Evolutionary conservation across 306 rosid species (phyloP).

Genomic region (Lupinus albus): DNA sequence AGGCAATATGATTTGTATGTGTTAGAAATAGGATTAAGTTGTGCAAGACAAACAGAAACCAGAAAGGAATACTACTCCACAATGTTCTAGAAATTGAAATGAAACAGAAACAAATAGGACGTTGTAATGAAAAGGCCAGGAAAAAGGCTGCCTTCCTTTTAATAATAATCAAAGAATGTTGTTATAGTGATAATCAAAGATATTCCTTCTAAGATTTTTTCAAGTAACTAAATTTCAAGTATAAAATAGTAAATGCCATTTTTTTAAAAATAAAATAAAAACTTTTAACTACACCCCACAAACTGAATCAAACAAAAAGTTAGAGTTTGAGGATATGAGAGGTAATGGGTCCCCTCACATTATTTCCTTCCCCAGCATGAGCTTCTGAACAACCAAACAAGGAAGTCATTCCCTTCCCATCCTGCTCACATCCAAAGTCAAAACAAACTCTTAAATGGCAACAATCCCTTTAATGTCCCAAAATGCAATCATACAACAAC

Average conservation of each 20-base stretch:
- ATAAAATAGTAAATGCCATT: slow-evolving; percentile 7
- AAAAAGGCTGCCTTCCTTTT: background rate
- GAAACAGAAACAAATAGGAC: background rate
- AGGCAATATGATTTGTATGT: background rate
- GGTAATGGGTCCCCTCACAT: slow-evolving; percentile 5
- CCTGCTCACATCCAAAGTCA: background rate
- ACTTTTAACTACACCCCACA: slow-evolving; percentile 15
- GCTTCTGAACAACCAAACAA: background rate
- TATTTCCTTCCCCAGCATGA: slow-evolving; percentile 8
- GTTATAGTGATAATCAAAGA: background rate
- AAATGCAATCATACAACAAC: slow-evolving; percentile 25
- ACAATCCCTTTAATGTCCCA: background rate
- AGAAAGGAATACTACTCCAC: background rate
- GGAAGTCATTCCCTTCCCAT: background rate
- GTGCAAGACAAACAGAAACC: background rate
- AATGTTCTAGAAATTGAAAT: background rate
- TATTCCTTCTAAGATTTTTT: background rate
- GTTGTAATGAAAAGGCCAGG: background rate
- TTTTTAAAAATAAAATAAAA: background rate
- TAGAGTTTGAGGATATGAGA: background rate
- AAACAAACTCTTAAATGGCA: background rate
- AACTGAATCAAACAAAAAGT: slow-evolving; percentile 8
- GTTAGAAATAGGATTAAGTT: background rate
- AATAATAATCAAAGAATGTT: slow-evolving; percentile 5
- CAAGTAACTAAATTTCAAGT: slow-evolving; percentile 3